phyloP scores from a whole-genome alignment of 345 rosid species.

The Odontarrhena argentea region DNA sequence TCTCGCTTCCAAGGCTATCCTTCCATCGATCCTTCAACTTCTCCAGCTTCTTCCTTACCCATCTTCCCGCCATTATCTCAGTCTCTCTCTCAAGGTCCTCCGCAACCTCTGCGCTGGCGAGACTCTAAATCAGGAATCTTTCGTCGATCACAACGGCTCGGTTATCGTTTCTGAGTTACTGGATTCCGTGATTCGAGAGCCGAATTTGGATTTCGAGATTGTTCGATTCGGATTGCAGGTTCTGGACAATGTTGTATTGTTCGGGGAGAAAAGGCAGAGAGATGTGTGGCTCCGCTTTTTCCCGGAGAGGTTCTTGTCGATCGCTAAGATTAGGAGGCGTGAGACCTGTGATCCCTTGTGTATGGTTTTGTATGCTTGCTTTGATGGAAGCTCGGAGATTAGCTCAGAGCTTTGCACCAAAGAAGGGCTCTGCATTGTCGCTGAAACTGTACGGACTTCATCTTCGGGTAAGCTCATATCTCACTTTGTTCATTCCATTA shows the following conservation, averaged over 20 bases:
- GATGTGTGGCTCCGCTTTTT: conserved; percentile 59
- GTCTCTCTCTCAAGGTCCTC: conserved; percentile 56
- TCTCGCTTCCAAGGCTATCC: conserved; percentile 60
- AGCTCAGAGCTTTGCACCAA: conserved; percentile 50
- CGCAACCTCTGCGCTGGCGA: conserved; percentile 86
- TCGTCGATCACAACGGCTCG: conserved; percentile 55
- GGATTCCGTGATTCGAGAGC: conserved; percentile 28
- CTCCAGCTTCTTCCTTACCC: conserved; percentile 41
- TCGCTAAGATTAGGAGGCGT: conserved; percentile 49
- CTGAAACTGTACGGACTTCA: conserved; percentile 55
- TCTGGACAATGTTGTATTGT: conserved; percentile 66
- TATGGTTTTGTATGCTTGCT: conserved; percentile 63
- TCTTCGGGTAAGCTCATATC: conserved; percentile 46
- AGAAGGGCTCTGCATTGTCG: conserved; percentile 49
- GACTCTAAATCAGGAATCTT: conserved; percentile 52
- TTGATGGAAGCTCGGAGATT: conserved; percentile 52
- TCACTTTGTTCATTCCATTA: neutral
- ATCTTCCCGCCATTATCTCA: conserved; percentile 40
- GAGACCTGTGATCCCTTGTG: conserved; percentile 80
- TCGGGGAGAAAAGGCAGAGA: conserved; percentile 63
- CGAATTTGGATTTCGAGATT: conserved; percentile 46
- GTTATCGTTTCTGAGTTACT: conserved; percentile 40
- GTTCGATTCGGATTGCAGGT: conserved; percentile 62
- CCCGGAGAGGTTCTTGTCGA: conserved; percentile 49
- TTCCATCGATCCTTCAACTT: conserved; percentile 51